phyloP scores from a whole-genome alignment of 2,329 filamentous ascomycete species.

The Beauveria pseudobassiana region DNA sequence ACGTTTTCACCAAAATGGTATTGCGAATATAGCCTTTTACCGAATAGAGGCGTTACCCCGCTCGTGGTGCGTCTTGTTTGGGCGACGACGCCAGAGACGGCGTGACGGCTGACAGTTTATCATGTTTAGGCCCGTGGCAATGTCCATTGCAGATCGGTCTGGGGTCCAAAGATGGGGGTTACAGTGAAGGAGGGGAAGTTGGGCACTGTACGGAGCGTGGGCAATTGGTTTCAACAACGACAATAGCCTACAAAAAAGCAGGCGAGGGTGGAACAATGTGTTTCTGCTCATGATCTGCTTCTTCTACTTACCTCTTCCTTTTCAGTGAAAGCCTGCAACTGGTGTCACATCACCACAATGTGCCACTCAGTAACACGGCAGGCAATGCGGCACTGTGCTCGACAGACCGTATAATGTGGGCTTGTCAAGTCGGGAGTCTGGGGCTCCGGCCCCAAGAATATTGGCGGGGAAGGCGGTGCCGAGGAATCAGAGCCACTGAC shows the following conservation, averaged over 20 bases:
- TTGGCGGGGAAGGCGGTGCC: background rate
- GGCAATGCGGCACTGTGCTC: background rate
- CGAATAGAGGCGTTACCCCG: background rate
- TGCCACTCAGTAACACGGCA: background rate
- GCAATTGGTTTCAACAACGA: background rate
- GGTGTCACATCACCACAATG: background rate
- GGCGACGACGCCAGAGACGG: background rate
- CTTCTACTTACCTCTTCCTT: background rate
- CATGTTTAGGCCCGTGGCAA: background rate
- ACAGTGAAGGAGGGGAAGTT: background rate
- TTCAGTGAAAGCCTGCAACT: background rate
- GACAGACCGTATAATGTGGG: background rate
- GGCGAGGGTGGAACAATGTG: no score
- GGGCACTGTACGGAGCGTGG: background rate
- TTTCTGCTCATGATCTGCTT: no score
- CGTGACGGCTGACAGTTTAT: background rate
- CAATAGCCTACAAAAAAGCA: no score
- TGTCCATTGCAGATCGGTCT: background rate
- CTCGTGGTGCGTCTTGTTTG: constrained; percentile 5
- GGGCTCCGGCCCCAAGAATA: background rate
- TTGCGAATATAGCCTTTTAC: background rate
- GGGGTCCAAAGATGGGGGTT: background rate
- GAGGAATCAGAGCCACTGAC: background rate
- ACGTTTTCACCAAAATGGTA: background rate
- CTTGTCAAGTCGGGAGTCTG: background rate